Evolutionary conservation across 2,329 filamentous ascomycete species (phyloP).

Genomic region (Exophiala sideris): DNA sequence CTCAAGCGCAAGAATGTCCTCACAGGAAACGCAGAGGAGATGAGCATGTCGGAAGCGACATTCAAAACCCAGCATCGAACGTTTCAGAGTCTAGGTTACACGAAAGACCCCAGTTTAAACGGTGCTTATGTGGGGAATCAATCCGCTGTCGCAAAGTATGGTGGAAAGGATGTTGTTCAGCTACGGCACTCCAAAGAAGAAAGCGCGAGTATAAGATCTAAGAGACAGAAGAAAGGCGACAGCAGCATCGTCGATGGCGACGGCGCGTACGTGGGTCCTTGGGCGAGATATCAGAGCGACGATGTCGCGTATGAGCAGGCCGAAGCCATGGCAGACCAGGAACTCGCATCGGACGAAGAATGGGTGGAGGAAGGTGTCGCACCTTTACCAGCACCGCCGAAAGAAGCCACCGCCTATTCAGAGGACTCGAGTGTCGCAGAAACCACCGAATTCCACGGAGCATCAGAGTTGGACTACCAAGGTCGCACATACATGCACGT

Average conservation of each 20-base stretch:
- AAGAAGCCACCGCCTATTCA: constrained; percentile 50
- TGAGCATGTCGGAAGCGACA: constrained; percentile 81
- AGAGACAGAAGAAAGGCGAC: constrained; percentile 80
- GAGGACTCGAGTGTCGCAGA: constrained; percentile 65
- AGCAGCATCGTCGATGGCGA: constrained; percentile 80
- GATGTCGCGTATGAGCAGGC: constrained; percentile 68
- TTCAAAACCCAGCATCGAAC: constrained; percentile 86
- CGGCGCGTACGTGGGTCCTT: constrained; percentile 86
- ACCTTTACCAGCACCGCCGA: constrained; percentile 49
- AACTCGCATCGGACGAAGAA: constrained; percentile 74
- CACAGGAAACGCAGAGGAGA: constrained; percentile 85
- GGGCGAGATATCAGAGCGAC: constrained; percentile 79
- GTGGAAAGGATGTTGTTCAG: constrained; percentile 53
- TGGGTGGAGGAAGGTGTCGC: constrained; percentile 71
- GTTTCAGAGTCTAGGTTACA: constrained; percentile 62
- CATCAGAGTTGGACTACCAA: constrained; percentile 83
- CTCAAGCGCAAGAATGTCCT: constrained; percentile 76
- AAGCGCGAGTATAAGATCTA: constrained; percentile 64
- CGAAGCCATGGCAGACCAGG: constrained; percentile 63
- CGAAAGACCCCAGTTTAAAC: constrained; percentile 46
- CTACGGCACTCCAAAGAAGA: constrained; percentile 65
- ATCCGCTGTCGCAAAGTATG: constrained; percentile 42
- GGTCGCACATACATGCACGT: constrained; percentile 97
- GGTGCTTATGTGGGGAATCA: constrained; percentile 49
- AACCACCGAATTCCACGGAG: constrained; percentile 82